Evolutionary conservation across 768 basidiomycete species (phyloP).

Genomic region (Leccinum boreale): DNA sequence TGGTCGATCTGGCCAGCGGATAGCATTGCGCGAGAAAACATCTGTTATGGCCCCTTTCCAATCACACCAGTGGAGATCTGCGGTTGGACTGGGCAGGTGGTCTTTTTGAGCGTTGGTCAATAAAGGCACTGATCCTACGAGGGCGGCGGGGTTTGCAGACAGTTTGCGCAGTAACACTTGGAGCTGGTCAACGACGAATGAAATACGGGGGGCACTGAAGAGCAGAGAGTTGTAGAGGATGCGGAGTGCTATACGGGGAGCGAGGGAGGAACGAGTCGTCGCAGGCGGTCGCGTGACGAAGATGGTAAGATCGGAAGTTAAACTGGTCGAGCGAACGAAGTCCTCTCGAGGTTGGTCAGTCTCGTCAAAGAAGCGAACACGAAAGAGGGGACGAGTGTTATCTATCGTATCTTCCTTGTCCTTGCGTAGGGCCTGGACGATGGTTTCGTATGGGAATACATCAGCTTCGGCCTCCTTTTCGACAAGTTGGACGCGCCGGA

Average conservation of each 20-base stretch:
- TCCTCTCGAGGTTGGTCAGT: slow-evolving; percentile 70
- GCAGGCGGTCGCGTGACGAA: slow-evolving; percentile 76
- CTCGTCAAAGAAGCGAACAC: slow-evolving; percentile 96
- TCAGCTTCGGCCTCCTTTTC: slow-evolving; percentile 83
- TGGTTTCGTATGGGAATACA: slow-evolving; percentile 73
- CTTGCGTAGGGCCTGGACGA: slow-evolving; percentile 66
- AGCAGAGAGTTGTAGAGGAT: slow-evolving; percentile 93
- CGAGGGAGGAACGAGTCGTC: slow-evolving; percentile 64
- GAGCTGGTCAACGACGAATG: slow-evolving; percentile 81
- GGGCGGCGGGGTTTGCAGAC: slow-evolving; percentile 60
- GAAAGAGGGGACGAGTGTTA: slow-evolving; percentile 64
- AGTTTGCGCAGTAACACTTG: slow-evolving; percentile 72
- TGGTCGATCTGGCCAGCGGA: slow-evolving; percentile 69
- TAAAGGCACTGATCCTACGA: slow-evolving; percentile 78
- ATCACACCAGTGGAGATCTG: slow-evolving; percentile 93
- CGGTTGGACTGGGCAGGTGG: slow-evolving; percentile 77
- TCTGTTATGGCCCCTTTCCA: slow-evolving; percentile 98
- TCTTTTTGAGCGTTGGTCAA: slow-evolving; percentile 67
- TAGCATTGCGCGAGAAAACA: slow-evolving; percentile 88
- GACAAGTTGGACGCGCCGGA: slow-evolving; percentile 79
- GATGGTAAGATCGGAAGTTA: slow-evolving; percentile 90
- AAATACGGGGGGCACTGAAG: slow-evolving; percentile 77
- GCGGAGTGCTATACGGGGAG: slow-evolving; percentile 74
- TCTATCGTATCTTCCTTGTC: slow-evolving; percentile 59
- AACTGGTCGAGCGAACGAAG: slow-evolving; percentile 75